Evolutionary conservation across 306 rosid species (phyloP).

Genomic region (Nissolia schottii): DNA sequence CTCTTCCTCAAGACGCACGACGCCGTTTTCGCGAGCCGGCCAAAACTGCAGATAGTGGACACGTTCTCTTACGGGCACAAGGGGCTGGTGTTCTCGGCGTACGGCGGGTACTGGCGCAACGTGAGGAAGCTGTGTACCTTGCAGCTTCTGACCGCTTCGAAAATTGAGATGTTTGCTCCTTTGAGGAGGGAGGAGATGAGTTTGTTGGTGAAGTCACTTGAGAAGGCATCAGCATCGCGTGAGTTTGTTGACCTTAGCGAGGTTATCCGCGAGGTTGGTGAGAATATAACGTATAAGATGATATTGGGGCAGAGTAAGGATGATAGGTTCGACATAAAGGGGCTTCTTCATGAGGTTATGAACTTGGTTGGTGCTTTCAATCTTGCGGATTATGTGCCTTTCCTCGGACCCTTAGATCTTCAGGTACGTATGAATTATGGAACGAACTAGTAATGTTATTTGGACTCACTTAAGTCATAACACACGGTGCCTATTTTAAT

Average conservation of each 20-base stretch:
- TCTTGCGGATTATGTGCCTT: conserved; percentile 27
- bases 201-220: not conserved
- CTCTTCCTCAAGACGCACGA: conserved; percentile 44
- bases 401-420: not conserved
- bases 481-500: too few species aligned
- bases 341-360: not conserved
- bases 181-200: conserved; percentile 14
- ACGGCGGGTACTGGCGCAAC: conserved; percentile 42
- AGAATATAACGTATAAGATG: not conserved
- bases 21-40: conserved; percentile 18
- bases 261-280: not conserved
- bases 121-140: conserved; percentile 29
- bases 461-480: too few species aligned
- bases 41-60: not conserved
- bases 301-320: not conserved
- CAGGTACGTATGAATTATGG: too few species aligned
- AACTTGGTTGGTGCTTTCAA: not conserved
- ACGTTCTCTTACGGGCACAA: not conserved
- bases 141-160: conserved; percentile 20
- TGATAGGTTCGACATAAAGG: conserved; percentile 4
- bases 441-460: too few species aligned
- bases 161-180: conserved; percentile 22
- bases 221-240: not conserved
- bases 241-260: conserved; percentile 18
- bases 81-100: conserved; percentile 11